A percentile compares a stretch with the other conserved stretches of the same genome.
Conservation (phyloP, 441 rosid species). For the Adansonia grandidieri region DNA sequence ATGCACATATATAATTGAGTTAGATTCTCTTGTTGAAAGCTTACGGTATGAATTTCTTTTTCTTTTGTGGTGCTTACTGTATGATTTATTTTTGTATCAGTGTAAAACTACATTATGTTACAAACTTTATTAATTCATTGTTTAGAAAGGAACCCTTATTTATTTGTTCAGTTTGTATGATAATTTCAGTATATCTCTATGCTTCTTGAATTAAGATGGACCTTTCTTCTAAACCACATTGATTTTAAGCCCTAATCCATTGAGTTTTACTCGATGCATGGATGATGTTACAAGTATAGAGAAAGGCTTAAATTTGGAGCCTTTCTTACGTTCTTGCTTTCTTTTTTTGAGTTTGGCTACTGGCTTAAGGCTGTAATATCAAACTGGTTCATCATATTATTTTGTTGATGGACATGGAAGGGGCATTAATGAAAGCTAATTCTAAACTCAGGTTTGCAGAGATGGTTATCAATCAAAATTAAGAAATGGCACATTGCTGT, state of each 20-base stretch:
- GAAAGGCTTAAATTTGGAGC: too few species aligned
- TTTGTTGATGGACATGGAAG: neutral
- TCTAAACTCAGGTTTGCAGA: neutral
- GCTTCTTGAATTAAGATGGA: neutral
- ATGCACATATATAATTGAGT: neutral
- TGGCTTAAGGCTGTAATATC: too few species aligned
- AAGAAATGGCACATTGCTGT: conserved; percentile 12
- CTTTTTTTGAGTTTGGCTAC: too few species aligned
- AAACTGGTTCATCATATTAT: neutral
- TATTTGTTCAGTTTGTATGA: neutral
- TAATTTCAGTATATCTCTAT: neutral
- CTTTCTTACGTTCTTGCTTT: too few species aligned
- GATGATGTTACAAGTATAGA: neutral
- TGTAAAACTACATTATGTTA: neutral
- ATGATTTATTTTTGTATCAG: neutral
- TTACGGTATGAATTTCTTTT: too few species aligned
- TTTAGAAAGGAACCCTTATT: neutral
- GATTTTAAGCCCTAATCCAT: neutral
- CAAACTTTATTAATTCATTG: neutral
- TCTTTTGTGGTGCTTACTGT: neutral
- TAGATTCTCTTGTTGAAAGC: neutral
- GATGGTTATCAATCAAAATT: neutral
- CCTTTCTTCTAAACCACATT: neutral
- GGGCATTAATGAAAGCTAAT: too few species aligned
- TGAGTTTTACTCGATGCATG: neutral